These are phyloP conservation scores for Colletotrichum musicola DNA, from an alignment of 2,329 filamentous ascomycete genomes.

Conservation along the genomic window DNA sequence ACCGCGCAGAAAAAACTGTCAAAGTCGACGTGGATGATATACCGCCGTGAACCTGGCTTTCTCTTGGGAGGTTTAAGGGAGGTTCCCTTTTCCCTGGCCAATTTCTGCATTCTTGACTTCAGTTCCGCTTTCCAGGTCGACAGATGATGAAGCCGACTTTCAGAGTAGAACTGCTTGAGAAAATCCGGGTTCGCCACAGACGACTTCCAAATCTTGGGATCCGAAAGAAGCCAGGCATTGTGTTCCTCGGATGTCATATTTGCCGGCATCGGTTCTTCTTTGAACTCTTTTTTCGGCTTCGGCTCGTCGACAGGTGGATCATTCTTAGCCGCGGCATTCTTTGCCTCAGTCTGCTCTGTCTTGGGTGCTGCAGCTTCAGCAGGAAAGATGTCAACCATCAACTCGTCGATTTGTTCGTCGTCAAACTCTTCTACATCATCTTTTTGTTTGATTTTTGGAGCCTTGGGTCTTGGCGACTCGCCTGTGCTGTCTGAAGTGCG, in stretches of 20 bases:
- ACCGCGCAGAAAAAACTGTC: slow-evolving; percentile 99
- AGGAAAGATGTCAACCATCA: slow-evolving; percentile 34
- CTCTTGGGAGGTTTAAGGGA: slow-evolving; percentile 61
- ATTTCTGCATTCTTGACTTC: slow-evolving; percentile 86
- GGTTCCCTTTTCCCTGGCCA: slow-evolving; percentile 77
- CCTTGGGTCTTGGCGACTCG: slow-evolving; percentile 39
- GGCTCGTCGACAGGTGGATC: background rate
- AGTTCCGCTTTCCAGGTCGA: slow-evolving; percentile 97
- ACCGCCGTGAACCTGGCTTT: slow-evolving; percentile 75
- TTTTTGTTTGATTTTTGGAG: slow-evolving; percentile 8
- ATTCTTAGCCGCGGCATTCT: background rate
- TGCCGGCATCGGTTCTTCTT: slow-evolving; percentile 53
- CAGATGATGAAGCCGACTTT: slow-evolving; percentile 93
- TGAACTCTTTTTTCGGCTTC: background rate
- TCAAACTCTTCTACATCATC: slow-evolving; percentile 38
- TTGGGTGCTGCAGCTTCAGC: background rate
- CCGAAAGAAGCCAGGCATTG: slow-evolving; percentile 85
- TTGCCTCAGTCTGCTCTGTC: background rate
- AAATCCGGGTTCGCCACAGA: slow-evolving; percentile 95
- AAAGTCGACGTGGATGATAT: slow-evolving; percentile 96
- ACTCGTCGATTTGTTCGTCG: slow-evolving; percentile 32
- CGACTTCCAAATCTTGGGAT: slow-evolving; percentile 87
- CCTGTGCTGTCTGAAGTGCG: slow-evolving; percentile 17
- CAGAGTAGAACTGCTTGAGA: slow-evolving; percentile 92
- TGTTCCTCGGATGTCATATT: slow-evolving; percentile 93